Evolutionary conservation across 768 basidiomycete species (phyloP).

Genomic region (Rhodosporidiobolus sp.): DNA sequence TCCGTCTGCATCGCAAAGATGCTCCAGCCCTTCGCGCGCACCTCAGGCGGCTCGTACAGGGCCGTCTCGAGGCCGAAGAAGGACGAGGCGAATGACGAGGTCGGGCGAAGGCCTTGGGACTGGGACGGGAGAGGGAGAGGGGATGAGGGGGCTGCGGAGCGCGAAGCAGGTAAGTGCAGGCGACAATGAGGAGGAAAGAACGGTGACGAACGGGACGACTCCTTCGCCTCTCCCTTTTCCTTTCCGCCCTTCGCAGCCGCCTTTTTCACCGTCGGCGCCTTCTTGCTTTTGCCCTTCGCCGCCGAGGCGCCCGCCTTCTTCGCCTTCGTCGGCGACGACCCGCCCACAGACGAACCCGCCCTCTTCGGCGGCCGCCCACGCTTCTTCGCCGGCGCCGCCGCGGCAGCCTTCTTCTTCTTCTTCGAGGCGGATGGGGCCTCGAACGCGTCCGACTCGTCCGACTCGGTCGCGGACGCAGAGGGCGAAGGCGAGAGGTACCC

Average conservation of each 20-base stretch:
- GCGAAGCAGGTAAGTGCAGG: slow-evolving; percentile 1
- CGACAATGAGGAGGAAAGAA: no score
- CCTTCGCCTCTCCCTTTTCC: background rate
- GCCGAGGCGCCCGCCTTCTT: background rate
- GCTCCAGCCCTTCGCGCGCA: slow-evolving; percentile 20
- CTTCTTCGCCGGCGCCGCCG: background rate
- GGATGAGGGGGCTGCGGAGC: background rate
- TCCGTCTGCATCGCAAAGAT: background rate
- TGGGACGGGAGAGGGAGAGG: background rate
- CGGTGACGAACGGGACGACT: background rate
- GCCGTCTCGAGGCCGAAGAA: background rate
- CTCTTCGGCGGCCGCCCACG: background rate
- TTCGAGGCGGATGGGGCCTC: background rate
- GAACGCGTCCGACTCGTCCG: background rate
- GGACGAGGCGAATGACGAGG: slow-evolving; percentile 10
- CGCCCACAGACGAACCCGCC: background rate
- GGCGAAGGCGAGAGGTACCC: no score
- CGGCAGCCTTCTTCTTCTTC: background rate
- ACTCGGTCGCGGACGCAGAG: no score
- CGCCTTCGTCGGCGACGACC: background rate
- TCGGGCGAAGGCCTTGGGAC: background rate
- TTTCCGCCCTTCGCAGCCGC: background rate
- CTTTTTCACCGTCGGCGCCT: background rate
- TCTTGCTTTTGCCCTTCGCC: background rate
- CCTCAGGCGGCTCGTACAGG: background rate